These are phyloP conservation scores for Parathielavia appendiculata DNA, from an alignment of 495 filamentous ascomycete genomes.

Conservation along the genomic window DNA sequence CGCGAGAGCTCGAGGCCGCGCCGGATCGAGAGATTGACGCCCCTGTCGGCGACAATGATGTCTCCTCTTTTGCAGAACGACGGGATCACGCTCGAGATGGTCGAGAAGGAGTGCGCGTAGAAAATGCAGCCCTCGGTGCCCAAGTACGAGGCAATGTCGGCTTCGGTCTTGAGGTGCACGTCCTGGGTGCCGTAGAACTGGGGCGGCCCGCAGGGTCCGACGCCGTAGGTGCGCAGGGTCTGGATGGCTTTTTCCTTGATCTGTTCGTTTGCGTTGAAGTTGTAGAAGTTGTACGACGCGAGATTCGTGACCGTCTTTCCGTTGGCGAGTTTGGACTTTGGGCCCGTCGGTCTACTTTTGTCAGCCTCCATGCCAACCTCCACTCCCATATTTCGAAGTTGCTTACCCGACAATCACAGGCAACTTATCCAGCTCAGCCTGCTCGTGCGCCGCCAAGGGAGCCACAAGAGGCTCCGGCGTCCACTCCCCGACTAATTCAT, in stretches of 20 bases:
- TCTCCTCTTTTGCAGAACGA: slow-evolving; percentile 96
- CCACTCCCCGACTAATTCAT: slow-evolving; percentile 97
- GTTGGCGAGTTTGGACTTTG: slow-evolving; percentile 81
- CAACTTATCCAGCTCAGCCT: slow-evolving; percentile 74
- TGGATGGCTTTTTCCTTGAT: slow-evolving; percentile 93
- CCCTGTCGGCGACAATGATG: slow-evolving; percentile 95
- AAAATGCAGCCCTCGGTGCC: slow-evolving; percentile 85
- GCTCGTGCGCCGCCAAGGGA: slow-evolving; percentile 63
- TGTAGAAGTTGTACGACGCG: slow-evolving; percentile 93
- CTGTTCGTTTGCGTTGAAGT: slow-evolving; percentile 84
- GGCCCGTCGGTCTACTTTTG: slow-evolving; percentile 68
- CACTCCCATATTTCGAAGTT: not conserved
- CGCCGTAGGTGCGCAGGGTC: slow-evolving; percentile 89
- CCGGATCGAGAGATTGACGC: slow-evolving; percentile 88
- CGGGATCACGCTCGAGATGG: slow-evolving; percentile 89
- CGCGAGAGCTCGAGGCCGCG: slow-evolving; percentile 91
- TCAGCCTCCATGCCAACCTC: not conserved
- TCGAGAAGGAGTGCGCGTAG: slow-evolving; percentile 92
- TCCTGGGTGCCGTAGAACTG: slow-evolving; percentile 99
- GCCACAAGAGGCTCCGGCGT: slow-evolving; percentile 86
- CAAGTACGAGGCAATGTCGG: slow-evolving; percentile 84
- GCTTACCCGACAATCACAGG: slow-evolving; percentile 80
- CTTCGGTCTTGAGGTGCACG: slow-evolving; percentile 94
- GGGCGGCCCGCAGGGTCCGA: slow-evolving; percentile 91
- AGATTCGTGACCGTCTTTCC: slow-evolving; percentile 89